Evolutionary conservation across 2,329 filamentous ascomycete species (phyloP).

Genomic region (Aspergillus latus): DNA sequence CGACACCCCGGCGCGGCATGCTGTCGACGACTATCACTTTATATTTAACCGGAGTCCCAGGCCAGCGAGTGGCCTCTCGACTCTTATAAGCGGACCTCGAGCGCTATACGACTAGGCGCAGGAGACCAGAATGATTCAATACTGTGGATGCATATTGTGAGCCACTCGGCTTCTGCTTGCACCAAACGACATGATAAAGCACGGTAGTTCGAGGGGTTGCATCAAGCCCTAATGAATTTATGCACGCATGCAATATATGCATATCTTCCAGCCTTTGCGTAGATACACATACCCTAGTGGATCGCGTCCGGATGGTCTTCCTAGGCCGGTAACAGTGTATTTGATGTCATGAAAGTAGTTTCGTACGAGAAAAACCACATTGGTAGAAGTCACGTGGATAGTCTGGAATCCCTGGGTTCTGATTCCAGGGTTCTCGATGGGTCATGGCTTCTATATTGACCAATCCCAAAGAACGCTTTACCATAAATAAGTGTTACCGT

Average conservation of each 20-base stretch:
- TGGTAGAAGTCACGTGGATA: neutral
- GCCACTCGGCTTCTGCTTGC: too few species aligned
- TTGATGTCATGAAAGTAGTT: neutral
- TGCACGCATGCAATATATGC: neutral
- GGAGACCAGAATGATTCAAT: too few species aligned
- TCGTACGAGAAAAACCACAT: neutral
- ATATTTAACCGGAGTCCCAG: too few species aligned
- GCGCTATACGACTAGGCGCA: too few species aligned
- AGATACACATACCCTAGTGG: neutral
- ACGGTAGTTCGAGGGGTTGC: too few species aligned
- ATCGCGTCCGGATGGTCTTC: neutral
- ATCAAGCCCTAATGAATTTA: too few species aligned
- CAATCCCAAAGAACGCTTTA: neutral
- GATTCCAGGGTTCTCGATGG: neutral
- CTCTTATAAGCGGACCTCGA: too few species aligned
- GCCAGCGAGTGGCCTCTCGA: too few species aligned
- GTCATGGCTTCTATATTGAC: neutral
- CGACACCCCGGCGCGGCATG: too few species aligned
- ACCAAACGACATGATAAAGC: too few species aligned
- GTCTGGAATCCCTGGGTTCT: neutral
- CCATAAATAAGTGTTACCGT: neutral
- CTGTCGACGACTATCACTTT: too few species aligned
- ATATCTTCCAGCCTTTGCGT: neutral
- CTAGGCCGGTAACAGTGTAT: neutral
- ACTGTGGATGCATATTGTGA: too few species aligned